phyloP scores from a whole-genome alignment of 1,284 basidiomycete species.

The Malassezia psittaci region DNA sequence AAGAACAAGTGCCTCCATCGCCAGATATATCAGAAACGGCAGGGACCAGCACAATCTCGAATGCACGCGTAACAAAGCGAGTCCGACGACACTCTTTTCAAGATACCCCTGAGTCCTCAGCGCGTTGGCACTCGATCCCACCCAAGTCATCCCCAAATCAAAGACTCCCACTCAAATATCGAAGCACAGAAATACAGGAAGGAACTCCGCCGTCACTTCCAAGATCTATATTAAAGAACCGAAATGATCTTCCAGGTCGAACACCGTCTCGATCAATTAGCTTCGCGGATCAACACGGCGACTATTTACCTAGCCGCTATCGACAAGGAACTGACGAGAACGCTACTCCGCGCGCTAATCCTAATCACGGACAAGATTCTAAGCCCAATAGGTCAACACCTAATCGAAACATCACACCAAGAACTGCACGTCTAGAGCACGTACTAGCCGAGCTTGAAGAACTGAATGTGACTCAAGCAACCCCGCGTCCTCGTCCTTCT shows the following conservation, averaged over 20 bases:
- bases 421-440: conserved; percentile 12
- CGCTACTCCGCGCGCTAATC: background rate
- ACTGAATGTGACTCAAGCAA: conserved; percentile 10
- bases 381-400: background rate
- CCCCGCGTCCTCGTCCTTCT: background rate
- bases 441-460: conserved; percentile 16
- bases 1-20: conserved; percentile 13
- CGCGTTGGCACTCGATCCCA: background rate
- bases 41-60: conserved; percentile 6
- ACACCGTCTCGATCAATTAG: conserved; percentile 22
- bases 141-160: background rate
- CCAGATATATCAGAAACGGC: conserved; percentile 10
- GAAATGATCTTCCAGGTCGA: background rate
- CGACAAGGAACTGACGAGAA: background rate
- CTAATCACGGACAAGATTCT: background rate
- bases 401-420: background rate
- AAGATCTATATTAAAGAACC: conserved; percentile 20
- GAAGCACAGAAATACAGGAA: background rate
- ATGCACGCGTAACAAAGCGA: conserved; percentile 28
- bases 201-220: background rate
- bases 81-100: conserved; percentile 21
- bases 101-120: background rate
- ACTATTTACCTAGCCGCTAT: background rate
- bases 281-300: conserved; percentile 18
- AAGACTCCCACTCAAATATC: conserved; percentile 10